These are phyloP conservation scores for Aspergillus calidoustus DNA, from an alignment of 2,329 filamentous ascomycete genomes.

Conservation along the genomic window DNA sequence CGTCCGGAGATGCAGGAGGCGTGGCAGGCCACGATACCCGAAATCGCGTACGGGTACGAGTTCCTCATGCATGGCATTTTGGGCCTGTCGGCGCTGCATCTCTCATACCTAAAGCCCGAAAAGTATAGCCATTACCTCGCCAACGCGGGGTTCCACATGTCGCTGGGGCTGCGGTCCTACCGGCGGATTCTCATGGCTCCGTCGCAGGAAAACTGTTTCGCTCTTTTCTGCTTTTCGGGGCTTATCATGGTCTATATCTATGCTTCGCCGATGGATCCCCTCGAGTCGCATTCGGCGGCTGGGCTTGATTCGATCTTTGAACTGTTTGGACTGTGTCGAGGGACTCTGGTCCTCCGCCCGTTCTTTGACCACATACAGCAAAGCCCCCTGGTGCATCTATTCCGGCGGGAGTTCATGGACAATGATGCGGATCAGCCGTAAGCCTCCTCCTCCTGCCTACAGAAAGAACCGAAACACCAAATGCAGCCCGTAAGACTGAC, in stretches of 20 bases:
- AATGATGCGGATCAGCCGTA: not conserved
- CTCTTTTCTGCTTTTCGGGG: slow-evolving; percentile 16
- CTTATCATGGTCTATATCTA: slow-evolving; percentile 20
- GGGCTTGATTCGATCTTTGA: slow-evolving; percentile 12
- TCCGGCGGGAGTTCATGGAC: not conserved
- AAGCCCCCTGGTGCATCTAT: slow-evolving; percentile 4
- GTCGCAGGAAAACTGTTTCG: slow-evolving; percentile 12
- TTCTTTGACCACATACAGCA: slow-evolving; percentile 1
- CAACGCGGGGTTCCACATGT: slow-evolving; percentile 25
- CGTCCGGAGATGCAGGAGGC: slow-evolving; percentile 11
- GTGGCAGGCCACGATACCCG: slow-evolving; percentile 5
- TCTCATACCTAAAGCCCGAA: slow-evolving; percentile 22
- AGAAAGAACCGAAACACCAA: too few relatives aligned
- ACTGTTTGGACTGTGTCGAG: slow-evolving; percentile 16
- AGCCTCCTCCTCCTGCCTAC: not conserved
- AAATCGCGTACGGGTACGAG: slow-evolving; percentile 4
- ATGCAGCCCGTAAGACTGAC: too few relatives aligned
- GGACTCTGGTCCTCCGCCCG: slow-evolving; percentile 10
- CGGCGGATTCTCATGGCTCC: slow-evolving; percentile 13
- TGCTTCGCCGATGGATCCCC: slow-evolving; percentile 4
- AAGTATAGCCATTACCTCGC: slow-evolving; percentile 23
- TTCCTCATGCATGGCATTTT: slow-evolving; percentile 15
- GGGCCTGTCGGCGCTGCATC: slow-evolving; percentile 10
- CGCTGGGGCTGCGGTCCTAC: slow-evolving; percentile 19
- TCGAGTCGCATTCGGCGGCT: not conserved